Conservation (phyloP, 169 alveolate genomes). For the Cystoisospora suis region DNA sequence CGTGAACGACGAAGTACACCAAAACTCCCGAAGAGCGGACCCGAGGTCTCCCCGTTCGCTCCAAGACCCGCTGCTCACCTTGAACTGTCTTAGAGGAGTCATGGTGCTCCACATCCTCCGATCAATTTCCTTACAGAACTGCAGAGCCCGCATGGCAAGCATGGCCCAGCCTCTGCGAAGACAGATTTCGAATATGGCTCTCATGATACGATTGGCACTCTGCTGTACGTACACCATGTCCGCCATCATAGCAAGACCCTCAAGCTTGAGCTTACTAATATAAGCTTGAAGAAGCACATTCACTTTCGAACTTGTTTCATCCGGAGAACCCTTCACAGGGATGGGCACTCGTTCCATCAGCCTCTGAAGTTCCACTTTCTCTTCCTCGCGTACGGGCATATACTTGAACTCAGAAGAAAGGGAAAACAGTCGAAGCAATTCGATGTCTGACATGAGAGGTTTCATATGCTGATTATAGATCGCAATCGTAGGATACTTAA, state of each 20-base stretch:
- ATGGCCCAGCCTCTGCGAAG: conserved; percentile 94
- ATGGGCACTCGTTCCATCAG: conserved; percentile 94
- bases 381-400: conserved; percentile 97
- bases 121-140: conserved; percentile 96
- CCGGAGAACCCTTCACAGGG: conserved; percentile 87
- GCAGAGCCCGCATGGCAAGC: conserved; percentile 89
- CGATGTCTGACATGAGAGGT: conserved; percentile 93
- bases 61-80: conserved; percentile 82
- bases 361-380: conserved; percentile 92
- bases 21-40: no score
- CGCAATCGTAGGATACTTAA: conserved; percentile 93
- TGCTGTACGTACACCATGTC: conserved; percentile 98
- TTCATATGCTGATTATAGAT: conserved; percentile 92
- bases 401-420: conserved; percentile 95
- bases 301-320: conserved; percentile 90
- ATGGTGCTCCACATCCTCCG: conserved; percentile 97
- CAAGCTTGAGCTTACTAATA: conserved; percentile 94
- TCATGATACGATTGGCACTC: conserved; percentile 98
- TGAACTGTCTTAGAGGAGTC: conserved; percentile 99
- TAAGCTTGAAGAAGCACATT: conserved; percentile 96
- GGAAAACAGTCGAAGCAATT: conserved; percentile 93
- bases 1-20: no score
- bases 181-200: conserved; percentile 97
- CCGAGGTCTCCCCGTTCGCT: no score
- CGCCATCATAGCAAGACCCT: conserved; percentile 96